Evolutionary conservation across 129 eudicot species (phyloP).

Genomic region (Mikania micrantha): DNA sequence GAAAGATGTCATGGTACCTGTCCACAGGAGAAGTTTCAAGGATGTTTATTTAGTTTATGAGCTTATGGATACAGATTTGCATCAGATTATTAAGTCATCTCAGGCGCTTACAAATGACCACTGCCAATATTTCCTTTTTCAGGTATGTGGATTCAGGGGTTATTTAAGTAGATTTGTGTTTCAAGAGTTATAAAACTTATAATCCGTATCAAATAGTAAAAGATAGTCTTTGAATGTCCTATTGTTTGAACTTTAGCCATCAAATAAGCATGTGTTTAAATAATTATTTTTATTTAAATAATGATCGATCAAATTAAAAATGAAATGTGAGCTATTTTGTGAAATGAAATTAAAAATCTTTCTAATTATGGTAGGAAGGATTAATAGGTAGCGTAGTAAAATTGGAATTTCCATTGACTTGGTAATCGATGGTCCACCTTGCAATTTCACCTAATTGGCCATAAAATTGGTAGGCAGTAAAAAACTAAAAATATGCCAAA

Average conservation of each 20-base stretch:
- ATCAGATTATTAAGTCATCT: slow-evolving; percentile 71
- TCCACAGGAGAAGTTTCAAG: slow-evolving; percentile 58
- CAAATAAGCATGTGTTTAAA: not conserved
- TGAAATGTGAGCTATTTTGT: not conserved
- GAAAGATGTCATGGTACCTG: slow-evolving; percentile 73
- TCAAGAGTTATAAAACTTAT: not conserved
- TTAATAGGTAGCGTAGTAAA: too few relatives aligned
- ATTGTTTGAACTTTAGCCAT: not conserved
- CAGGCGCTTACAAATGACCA: slow-evolving; percentile 67
- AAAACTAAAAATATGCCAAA: too few relatives aligned
- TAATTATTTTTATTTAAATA: not conserved
- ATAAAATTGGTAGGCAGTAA: too few relatives aligned
- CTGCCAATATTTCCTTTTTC: slow-evolving; percentile 68
- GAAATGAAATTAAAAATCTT: not conserved
- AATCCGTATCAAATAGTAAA: not conserved
- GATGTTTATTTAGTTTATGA: slow-evolving; percentile 82
- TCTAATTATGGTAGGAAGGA: not conserved
- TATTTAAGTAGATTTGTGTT: not conserved
- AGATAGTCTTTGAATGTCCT: too few relatives aligned
- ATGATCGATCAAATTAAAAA: not conserved
- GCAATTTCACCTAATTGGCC: too few relatives aligned
- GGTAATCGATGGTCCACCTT: too few relatives aligned
- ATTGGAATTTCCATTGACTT: too few relatives aligned
- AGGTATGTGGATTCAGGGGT: slow-evolving; percentile 32
- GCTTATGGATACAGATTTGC: slow-evolving; percentile 73